Evolutionary conservation across 306 rosid genomes (phyloP), one percentile per base, ranked within the genome.

Genomic region (Cucurbita argyrosperma): DNA sequence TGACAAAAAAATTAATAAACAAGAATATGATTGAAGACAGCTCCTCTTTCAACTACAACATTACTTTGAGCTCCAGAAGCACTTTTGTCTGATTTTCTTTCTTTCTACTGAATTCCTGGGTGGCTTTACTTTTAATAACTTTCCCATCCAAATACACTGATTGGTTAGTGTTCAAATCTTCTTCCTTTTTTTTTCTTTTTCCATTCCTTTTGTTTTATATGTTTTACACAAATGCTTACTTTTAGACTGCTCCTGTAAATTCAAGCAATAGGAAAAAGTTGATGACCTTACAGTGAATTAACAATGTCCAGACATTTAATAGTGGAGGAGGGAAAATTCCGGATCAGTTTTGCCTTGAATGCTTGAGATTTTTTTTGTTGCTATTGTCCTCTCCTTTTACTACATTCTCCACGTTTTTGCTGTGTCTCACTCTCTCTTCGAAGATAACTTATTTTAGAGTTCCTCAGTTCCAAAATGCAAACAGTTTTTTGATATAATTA

Each of bases 71-170:
- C 60, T 72, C 40, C 81, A 74, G 35, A 72, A 74, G 60, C 74
- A 70, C 71, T 83, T 77, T 66, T 45, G 42, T 76, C 81, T 76
- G 76, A 52, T 65, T 76, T 54, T 72, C 53, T 55, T 76, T 76
- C 83, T 80, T 78, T 86, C 82, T 75, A 88, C 92, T 61, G 85
- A 84, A 89, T 88, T 88, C 83, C 88, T 76, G 96, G 88, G 82
- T 67, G 62, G 74, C 66, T 79, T 86, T 72, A 14, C 58, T 50
- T 71, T 60, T 75, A 54, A 46, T 49, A 3, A 67, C 77, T 75
- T 62, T 19, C 72, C 38, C 46, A 67, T 67, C 73, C 14, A 11
- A 16, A 52, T 53, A 16, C 13, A 39, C 11, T 19, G 63, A 51
- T 11, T 69, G 67, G 40, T 50, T 10, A 49, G 74, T 50, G 46